These are phyloP conservation scores for Corchorus olitorius DNA, from an alignment of 345 rosid genomes.

Conservation along the genomic window DNA sequence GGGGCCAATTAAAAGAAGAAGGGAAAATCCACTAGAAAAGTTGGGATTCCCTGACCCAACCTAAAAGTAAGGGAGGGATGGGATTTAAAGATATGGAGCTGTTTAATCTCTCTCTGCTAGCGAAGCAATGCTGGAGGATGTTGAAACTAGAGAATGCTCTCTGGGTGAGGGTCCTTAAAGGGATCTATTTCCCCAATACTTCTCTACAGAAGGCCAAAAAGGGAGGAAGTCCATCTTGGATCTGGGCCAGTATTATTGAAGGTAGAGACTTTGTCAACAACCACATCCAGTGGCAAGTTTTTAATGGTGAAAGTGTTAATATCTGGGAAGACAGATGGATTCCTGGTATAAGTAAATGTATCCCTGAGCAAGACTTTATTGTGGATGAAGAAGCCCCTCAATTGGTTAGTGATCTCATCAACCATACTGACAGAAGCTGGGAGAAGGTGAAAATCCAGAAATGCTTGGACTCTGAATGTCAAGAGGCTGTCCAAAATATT, in stretches of 20 bases:
- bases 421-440: background rate
- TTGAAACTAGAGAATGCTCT: background rate
- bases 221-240: background rate
- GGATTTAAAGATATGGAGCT: background rate
- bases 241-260: background rate
- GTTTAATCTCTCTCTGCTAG: background rate
- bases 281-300: background rate
- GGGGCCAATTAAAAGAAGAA: background rate
- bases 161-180: background rate
- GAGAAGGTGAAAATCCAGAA: background rate
- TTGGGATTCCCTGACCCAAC: background rate
- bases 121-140: background rate
- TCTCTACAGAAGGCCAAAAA: background rate
- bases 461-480: background rate
- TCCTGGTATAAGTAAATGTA: background rate
- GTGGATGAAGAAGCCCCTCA: background rate
- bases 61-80: background rate
- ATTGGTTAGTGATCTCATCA: background rate
- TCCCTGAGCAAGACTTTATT: too few species aligned
- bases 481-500: background rate
- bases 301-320: too few species aligned
- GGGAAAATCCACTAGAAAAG: background rate
- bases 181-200: background rate
- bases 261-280: background rate
- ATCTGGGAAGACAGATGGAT: too few species aligned